A percentile compares a stretch with the other conserved stretches of the same genome.
Evolutionary conservation across 371 early-diverging fungal genomes (phyloP).

Genomic region (Rhizopus microsporus): DNA sequence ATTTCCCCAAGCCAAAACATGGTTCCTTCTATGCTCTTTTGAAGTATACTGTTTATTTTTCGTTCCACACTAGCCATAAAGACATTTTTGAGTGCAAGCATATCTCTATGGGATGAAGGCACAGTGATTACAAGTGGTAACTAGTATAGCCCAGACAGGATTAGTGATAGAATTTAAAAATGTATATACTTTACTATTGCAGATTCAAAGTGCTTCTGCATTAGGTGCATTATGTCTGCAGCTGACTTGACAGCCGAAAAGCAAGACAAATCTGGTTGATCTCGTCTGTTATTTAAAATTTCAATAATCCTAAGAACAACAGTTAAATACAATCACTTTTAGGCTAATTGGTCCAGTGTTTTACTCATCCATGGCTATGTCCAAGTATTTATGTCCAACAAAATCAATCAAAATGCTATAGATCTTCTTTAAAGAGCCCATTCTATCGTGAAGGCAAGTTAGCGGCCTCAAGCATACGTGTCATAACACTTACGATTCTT

Average conservation of each 20-base stretch:
- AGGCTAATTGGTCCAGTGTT: constrained; percentile 3
- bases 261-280: constrained; percentile 74
- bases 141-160: constrained; percentile 35
- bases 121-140: constrained; percentile 74
- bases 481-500: constrained; percentile 55
- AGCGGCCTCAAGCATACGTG: not conserved
- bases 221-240: constrained; percentile 74
- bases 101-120: constrained; percentile 83
- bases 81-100: constrained; percentile 82
- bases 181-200: constrained; percentile 61
- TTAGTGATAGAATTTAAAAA: not conserved
- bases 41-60: constrained; percentile 75
- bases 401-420: constrained; percentile 76
- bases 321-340: not conserved
- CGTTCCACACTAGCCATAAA: constrained; percentile 80
- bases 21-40: constrained; percentile 71
- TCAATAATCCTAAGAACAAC: constrained; percentile 67
- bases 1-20: constrained; percentile 60
- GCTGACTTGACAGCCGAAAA: constrained; percentile 72
- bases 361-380: constrained; percentile 82
- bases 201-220: constrained; percentile 91
- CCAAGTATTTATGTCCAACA: constrained; percentile 79
- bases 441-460: constrained; percentile 13
- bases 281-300: constrained; percentile 60
- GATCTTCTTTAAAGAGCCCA: constrained; percentile 46